These are phyloP conservation scores for Thymus mandschuricus DNA, from an alignment of 257 asterid species.

Conservation along the genomic window DNA sequence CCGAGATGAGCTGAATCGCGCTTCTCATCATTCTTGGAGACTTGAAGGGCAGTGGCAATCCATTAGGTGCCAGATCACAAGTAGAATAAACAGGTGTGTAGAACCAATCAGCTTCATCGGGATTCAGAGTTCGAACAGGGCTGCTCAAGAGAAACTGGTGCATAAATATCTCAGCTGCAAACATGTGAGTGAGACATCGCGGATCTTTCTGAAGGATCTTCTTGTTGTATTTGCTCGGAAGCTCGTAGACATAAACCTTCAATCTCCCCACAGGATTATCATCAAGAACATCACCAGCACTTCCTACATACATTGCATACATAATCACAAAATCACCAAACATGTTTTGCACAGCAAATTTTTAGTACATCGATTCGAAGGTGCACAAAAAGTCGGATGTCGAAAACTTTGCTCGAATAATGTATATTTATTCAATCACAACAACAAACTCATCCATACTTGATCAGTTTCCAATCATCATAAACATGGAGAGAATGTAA, in stretches of 20 bases:
- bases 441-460: not conserved
- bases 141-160: slow-evolving; percentile 74
- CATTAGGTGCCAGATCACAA: slow-evolving; percentile 85
- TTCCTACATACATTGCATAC: slow-evolving; percentile 29
- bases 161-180: slow-evolving; percentile 92
- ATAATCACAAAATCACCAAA: not conserved
- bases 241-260: slow-evolving; percentile 81
- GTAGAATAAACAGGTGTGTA: slow-evolving; percentile 80
- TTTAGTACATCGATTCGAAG: not conserved
- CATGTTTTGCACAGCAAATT: not conserved
- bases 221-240: slow-evolving; percentile 88
- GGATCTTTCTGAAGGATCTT: slow-evolving; percentile 84
- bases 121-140: slow-evolving; percentile 78
- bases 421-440: not conserved
- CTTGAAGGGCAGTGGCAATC: slow-evolving; percentile 79
- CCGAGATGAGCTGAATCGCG: slow-evolving; percentile 78
- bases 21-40: slow-evolving; percentile 88
- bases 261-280: slow-evolving; percentile 80
- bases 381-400: too few species aligned
- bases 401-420: not conserved
- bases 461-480: slow-evolving; percentile 41
- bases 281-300: slow-evolving; percentile 75
- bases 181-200: slow-evolving; percentile 84
- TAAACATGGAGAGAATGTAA: slow-evolving; percentile 58
- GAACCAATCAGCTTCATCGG: slow-evolving; percentile 89